A percentile compares a stretch with the other conserved stretches of the same genome.
Evolutionary conservation across 2,329 filamentous ascomycete genomes (phyloP).

Genomic region (Lachnum nothofagi): DNA sequence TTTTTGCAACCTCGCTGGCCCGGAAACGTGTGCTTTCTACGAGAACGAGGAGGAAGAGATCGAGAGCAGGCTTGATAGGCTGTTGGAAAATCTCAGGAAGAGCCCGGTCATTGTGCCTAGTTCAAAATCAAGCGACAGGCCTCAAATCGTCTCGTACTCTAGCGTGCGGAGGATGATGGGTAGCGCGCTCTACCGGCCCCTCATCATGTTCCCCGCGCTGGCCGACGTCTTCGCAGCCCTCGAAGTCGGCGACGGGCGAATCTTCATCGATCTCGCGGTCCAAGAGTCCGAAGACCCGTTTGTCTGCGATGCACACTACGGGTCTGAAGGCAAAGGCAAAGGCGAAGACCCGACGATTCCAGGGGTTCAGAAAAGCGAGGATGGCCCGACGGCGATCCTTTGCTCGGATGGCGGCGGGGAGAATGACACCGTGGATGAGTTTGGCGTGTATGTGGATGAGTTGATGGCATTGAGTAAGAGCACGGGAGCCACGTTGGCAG

Average conservation of each 20-base stretch:
- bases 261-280: constrained; percentile 31
- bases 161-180: constrained; percentile 27
- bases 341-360: neutral
- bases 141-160: constrained; percentile 30
- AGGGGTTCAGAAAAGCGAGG: constrained; percentile 19
- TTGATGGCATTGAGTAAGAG: constrained; percentile 35
- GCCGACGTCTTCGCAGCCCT: constrained; percentile 27
- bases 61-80: constrained; percentile 19
- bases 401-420: constrained; percentile 27
- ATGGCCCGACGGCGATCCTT: constrained; percentile 26
- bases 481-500: constrained; percentile 41
- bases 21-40: constrained; percentile 21
- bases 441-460: constrained; percentile 21
- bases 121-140: constrained; percentile 2
- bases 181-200: constrained; percentile 27
- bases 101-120: constrained; percentile 26
- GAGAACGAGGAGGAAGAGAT: constrained; percentile 15
- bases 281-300: constrained; percentile 12
- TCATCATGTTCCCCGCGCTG: constrained; percentile 27
- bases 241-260: constrained; percentile 38
- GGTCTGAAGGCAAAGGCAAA: neutral
- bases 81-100: constrained; percentile 40
- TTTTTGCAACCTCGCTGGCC: constrained; percentile 33
- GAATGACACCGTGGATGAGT: constrained; percentile 22
- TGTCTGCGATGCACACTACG: constrained; percentile 9